These are phyloP conservation scores for Lipomyces starkeyi DNA, from an alignment of 805 yeast species.

Conservation along the genomic window DNA sequence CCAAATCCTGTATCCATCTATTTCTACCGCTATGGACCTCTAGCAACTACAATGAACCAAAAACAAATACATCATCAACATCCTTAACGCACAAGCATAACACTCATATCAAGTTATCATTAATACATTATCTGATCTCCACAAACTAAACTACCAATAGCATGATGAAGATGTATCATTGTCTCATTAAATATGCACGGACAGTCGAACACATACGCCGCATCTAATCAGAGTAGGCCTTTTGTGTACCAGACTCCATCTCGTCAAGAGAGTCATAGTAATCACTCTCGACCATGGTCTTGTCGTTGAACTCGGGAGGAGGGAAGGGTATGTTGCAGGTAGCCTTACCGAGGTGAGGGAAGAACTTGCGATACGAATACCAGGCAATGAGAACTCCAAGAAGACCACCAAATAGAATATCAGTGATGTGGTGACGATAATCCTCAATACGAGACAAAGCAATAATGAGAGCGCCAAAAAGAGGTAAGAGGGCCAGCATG, in stretches of 20 bases:
- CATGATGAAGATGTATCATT: neutral
- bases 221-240: constrained; percentile 26
- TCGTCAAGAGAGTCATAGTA: constrained; percentile 38
- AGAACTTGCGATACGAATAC: constrained; percentile 62
- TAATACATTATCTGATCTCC: neutral
- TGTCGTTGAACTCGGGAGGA: constrained; percentile 24
- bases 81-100: neutral
- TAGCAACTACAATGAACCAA: neutral
- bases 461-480: constrained; percentile 63
- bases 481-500: constrained; percentile 40
- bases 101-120: neutral
- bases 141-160: neutral
- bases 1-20: constrained; percentile 1
- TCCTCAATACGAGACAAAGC: constrained; percentile 91
- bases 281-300: constrained; percentile 25
- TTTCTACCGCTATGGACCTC: neutral
- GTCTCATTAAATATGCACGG: neutral
- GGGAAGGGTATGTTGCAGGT: constrained; percentile 40
- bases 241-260: constrained; percentile 35
- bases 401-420: constrained; percentile 74
- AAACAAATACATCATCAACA: neutral
- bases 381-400: constrained; percentile 69
- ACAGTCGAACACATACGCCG: neutral
- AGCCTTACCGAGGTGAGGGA: constrained; percentile 50
- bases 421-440: constrained; percentile 91